phyloP scores from a whole-genome alignment of 2,329 filamentous ascomycete species.

The Tolypocladium amazonense region DNA sequence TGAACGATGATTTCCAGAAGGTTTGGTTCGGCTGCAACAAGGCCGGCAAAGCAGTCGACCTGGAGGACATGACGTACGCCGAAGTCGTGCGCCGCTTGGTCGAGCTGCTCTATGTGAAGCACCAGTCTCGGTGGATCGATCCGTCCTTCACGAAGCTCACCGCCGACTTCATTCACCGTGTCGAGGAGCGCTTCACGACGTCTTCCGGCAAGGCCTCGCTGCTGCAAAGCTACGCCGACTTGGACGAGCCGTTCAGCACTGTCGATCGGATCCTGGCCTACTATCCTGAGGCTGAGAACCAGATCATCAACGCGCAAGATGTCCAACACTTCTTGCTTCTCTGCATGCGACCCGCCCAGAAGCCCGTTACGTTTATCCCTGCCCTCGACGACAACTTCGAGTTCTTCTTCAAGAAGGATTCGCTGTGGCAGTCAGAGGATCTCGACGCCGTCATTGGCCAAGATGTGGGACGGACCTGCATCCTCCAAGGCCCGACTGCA shows the following conservation, averaged over 20 bases:
- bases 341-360: slow-evolving; percentile 85
- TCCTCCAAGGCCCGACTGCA: slow-evolving; percentile 88
- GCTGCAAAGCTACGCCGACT: slow-evolving; percentile 82
- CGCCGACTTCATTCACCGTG: slow-evolving; percentile 89
- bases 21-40: slow-evolving; percentile 90
- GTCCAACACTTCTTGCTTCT: slow-evolving; percentile 93
- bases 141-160: slow-evolving; percentile 71
- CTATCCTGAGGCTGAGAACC: slow-evolving; percentile 77
- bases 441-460: slow-evolving; percentile 91
- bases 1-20: slow-evolving; percentile 95
- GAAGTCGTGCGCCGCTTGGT: slow-evolving; percentile 82
- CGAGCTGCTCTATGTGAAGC: slow-evolving; percentile 83
- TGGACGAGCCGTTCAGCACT: slow-evolving; percentile 69
- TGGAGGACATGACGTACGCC: slow-evolving; percentile 92
- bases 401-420: slow-evolving; percentile 99
- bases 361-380: slow-evolving; percentile 93
- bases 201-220: slow-evolving; percentile 61
- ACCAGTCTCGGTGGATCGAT: slow-evolving; percentile 88
- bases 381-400: slow-evolving; percentile 95
- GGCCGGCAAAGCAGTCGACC: slow-evolving; percentile 67
- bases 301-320: slow-evolving; percentile 97
- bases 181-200: slow-evolving; percentile 92
- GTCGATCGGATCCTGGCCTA: slow-evolving; percentile 69
- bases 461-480: slow-evolving; percentile 92
- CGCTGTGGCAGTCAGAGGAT: slow-evolving; percentile 97